phyloP scores from a whole-genome alignment of 139 green algal genomes.

The Coccomyxa sp. region DNA sequence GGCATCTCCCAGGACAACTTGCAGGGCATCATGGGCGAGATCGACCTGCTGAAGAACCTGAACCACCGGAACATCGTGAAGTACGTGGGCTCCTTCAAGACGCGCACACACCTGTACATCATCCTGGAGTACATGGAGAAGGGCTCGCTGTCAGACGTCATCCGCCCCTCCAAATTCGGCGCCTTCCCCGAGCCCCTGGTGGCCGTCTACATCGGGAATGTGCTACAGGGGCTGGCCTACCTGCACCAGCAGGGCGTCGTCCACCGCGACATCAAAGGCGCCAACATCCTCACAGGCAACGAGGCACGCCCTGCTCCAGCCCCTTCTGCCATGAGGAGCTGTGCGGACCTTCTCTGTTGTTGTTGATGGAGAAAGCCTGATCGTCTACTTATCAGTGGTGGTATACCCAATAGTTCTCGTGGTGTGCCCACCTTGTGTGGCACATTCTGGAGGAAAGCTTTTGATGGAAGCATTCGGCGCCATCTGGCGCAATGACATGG shows the following conservation, averaged over 20 bases:
- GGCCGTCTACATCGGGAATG: conserved; percentile 78
- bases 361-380: no score
- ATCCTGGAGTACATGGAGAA: conserved; percentile 97
- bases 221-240: conserved; percentile 81
- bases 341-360: neutral
- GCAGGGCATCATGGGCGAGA: conserved; percentile 73
- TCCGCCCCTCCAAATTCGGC: conserved; percentile 89
- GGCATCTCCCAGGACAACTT: conserved; percentile 63
- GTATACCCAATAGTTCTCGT: no score
- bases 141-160: conserved; percentile 74
- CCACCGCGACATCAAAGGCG: conserved; percentile 94
- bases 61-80: conserved; percentile 97
- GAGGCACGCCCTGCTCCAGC: conserved; percentile 44
- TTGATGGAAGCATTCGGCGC: no score
- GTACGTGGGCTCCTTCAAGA: conserved; percentile 92
- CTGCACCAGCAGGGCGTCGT: conserved; percentile 93
- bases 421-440: no score
- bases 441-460: no score
- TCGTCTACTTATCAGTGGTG: no score
- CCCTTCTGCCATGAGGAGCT: neutral
- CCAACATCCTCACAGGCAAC: conserved; percentile 92
- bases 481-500: no score
- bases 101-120: conserved; percentile 89
- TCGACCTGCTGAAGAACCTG: conserved; percentile 87
- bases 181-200: conserved; percentile 84